Base-by-base conservation (phyloP, 345 rosid species). In the Moricandia arvensis region DNA sequence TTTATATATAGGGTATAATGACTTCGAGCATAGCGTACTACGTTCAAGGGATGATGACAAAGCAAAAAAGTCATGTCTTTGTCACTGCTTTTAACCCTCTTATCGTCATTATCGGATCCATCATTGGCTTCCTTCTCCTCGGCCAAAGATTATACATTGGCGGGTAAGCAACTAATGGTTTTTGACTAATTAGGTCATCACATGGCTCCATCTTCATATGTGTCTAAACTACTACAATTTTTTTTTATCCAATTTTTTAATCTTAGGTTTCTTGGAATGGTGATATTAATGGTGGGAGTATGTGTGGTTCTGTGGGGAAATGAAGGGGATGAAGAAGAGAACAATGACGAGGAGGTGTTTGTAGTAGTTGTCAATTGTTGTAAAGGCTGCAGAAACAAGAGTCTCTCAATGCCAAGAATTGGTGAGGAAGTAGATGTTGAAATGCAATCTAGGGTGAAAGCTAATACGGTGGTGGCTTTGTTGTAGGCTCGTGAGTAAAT, bases 51-150 rank as follows among this genome's bases (percentile, higher is more conserved):
- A 31, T 91, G 59, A 91, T 94, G 82, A 88, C 88, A 7, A 88
- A 87, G 86, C 87, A 82, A 78, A 86, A 86, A 68, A 89, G 96
- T 0, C 88, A 87, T 4, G 93, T 91, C 29, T 94, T 94, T 74
- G 98, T 96, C 4, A 90, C 98, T 53, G 90, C 95, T 65, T 94
- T 94, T 71, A 91, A 91, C 82, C 98, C 98, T 8, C 80, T 94
- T 85, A 83, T 91, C 91, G 90, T 91, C 93, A 94, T 94, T 67
- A 65, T 91, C 47, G 98, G 86, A 24, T 93, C 98, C 59, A 79
- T 90, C 82, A 76, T 90, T 91, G 91, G 96, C 9, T 87, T 93
- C 47, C 89, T 94, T 82, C 86, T 94, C 79, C 80, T 93, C 4
- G 80, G 87, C 8, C 96, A 91, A 72, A 85, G 84, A 37, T 85